Percentiles rank a stretch among this genome's conserved stretches.
These are phyloP conservation scores for Suillus sp. DNA, from an alignment of 768 basidiomycete genomes.

Conservation along the genomic window DNA sequence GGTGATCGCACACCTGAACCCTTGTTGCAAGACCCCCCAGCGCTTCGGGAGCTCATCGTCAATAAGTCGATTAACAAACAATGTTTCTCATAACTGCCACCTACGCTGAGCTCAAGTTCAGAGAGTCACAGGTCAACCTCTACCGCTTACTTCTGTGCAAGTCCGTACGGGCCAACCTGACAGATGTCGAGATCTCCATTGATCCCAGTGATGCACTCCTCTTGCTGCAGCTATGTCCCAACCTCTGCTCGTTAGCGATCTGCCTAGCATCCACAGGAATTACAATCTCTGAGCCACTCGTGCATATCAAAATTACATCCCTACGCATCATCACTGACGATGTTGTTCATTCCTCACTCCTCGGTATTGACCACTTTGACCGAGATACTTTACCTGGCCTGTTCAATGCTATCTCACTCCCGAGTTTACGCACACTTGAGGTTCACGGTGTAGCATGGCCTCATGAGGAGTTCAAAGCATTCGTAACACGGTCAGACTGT, in stretches of 20 bases:
- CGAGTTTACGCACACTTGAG: conserved; percentile 15
- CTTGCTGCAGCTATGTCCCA: conserved; percentile 1
- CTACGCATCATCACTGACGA: conserved; percentile 19
- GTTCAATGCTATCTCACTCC: conserved; percentile 20
- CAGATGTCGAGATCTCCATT: conserved; percentile 14
- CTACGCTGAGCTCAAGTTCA: neutral
- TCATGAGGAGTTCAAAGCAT: conserved; percentile 20
- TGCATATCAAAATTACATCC: conserved; percentile 16
- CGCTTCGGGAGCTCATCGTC: conserved; percentile 18
- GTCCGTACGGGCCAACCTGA: conserved; percentile 25
- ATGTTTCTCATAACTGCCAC: conserved; percentile 12
- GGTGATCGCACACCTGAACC: no score
- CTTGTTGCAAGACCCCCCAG: conserved; percentile 17
- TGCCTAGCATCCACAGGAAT: neutral
- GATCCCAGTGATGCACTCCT: neutral
- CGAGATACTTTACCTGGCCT: conserved; percentile 11
- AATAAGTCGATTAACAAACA: conserved; percentile 2
- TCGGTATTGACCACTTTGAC: no score
- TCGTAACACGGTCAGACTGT: conserved; percentile 24
- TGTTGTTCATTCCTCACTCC: no score
- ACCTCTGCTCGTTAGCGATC: conserved; percentile 8
- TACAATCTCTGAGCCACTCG: conserved; percentile 11
- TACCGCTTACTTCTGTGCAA: no score
- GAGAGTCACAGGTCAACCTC: no score
- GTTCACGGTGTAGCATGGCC: conserved; percentile 20